A percentile compares a stretch with the other conserved stretches of the same genome.
These are phyloP conservation scores for Aspergillus udagawae DNA, from an alignment of 2,329 filamentous ascomycete genomes.

Conservation along the genomic window DNA sequence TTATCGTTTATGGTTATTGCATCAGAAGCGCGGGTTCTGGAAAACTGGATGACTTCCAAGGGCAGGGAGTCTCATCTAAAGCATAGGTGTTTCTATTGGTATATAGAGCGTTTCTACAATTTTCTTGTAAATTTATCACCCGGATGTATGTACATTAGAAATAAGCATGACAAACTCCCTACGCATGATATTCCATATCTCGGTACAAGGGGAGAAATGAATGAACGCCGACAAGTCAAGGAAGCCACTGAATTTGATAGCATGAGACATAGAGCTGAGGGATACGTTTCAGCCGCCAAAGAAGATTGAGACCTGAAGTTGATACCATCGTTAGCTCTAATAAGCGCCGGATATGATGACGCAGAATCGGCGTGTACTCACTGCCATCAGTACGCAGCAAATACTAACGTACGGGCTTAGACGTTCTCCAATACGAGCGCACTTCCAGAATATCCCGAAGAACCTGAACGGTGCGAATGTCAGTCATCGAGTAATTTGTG, in stretches of 20 bases:
- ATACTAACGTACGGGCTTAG: constrained; percentile 93
- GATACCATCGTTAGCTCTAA: background rate
- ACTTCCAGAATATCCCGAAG: constrained; percentile 93
- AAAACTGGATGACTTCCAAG: constrained; percentile 2
- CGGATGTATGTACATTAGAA: constrained; percentile 21
- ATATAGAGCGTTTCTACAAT: background rate
- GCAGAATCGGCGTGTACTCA: constrained; percentile 44
- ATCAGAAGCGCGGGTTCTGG: constrained; percentile 11
- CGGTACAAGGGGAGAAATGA: background rate
- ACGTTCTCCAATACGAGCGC: constrained; percentile 84
- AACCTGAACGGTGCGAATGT: constrained; percentile 46
- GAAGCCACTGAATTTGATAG: constrained; percentile 7
- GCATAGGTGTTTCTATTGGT: constrained; percentile 10
- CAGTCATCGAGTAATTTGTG: background rate
- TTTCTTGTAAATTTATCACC: constrained; percentile 10
- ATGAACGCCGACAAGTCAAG: constrained; percentile 13
- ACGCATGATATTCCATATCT: background rate
- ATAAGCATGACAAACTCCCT: constrained; percentile 17
- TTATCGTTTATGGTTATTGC: constrained; percentile 15
- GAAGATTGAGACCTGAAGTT: constrained; percentile 33
- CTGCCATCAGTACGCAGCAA: constrained; percentile 91
- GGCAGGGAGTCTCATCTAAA: constrained; percentile 2
- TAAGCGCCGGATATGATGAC: background rate
- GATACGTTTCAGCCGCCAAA: constrained; percentile 27
- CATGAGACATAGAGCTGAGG: background rate